These are phyloP conservation scores for Leptographium flavum DNA, from an alignment of 2,329 filamentous ascomycete species.

Conservation along the genomic window DNA sequence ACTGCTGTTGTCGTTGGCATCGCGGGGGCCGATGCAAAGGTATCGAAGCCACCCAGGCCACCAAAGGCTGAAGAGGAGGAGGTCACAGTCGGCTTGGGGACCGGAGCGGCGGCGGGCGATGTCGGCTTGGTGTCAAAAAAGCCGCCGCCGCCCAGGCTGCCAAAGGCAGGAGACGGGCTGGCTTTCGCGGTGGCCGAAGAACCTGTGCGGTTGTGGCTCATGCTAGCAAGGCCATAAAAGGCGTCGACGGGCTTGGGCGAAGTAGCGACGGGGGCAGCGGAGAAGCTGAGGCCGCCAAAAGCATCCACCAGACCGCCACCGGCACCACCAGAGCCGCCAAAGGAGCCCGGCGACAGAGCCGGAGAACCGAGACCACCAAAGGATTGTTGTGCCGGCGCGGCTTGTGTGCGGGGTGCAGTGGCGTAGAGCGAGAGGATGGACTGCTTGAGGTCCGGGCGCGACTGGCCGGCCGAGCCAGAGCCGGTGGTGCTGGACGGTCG, in stretches of 20 bases:
- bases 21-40: slow-evolving; percentile 12
- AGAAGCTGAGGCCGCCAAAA: slow-evolving; percentile 29
- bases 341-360: slow-evolving; percentile 10
- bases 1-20: slow-evolving; percentile 15
- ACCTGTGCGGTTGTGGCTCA: slow-evolving; percentile 16
- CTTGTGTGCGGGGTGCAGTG: slow-evolving; percentile 63
- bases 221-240: slow-evolving; percentile 9
- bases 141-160: slow-evolving; percentile 52
- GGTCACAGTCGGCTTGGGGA: slow-evolving; percentile 1
- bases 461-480: slow-evolving; percentile 45
- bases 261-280: slow-evolving; percentile 18
- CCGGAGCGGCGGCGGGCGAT: slow-evolving; percentile 14
- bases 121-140: slow-evolving; percentile 71
- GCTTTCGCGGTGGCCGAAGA: slow-evolving; percentile 6
- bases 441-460: slow-evolving; percentile 87
- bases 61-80: slow-evolving; percentile 30
- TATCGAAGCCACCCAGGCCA: slow-evolving; percentile 34
- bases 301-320: slow-evolving; percentile 9
- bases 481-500: slow-evolving; percentile 72
- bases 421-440: slow-evolving; percentile 94
- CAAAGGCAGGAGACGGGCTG: slow-evolving; percentile 29
- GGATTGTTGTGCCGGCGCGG: slow-evolving; percentile 27
- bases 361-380: slow-evolving; percentile 56
- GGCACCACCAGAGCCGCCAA: slow-evolving; percentile 24
- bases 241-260: slow-evolving; percentile 13